Percentiles rank a stretch among this genome's conserved stretches.
phyloP scores from a whole-genome alignment of 2,329 filamentous ascomycete species.

The Cladosporium sp. region DNA sequence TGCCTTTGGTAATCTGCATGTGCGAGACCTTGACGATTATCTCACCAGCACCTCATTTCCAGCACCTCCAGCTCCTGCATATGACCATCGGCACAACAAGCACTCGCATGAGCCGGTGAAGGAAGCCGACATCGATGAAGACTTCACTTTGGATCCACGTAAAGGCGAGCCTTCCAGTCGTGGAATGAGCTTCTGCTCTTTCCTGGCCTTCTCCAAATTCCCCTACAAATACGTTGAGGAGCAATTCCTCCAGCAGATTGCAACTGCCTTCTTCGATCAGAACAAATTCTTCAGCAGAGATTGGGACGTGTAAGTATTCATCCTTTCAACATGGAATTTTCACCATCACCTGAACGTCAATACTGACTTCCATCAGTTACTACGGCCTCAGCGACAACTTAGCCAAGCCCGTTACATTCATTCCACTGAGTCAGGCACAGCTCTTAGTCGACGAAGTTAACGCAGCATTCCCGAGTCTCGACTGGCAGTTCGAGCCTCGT shows the following conservation, averaged over 20 bases:
- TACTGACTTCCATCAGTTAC: conserved; percentile 22
- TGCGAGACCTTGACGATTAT: conserved; percentile 1
- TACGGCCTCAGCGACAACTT: conserved; percentile 22
- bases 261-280: conserved; percentile 52
- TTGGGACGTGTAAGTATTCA: conserved; percentile 70
- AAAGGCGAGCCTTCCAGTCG: conserved; percentile 31
- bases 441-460: conserved; percentile 63
- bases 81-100: background rate
- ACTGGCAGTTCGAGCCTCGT: conserved; percentile 55
- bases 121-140: background rate
- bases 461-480: conserved; percentile 44
- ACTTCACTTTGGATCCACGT: conserved; percentile 19
- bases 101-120: background rate
- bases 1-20: conserved; percentile 9
- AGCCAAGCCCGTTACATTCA: conserved; percentile 58
- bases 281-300: conserved; percentile 54
- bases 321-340: background rate
- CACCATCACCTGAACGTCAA: background rate
- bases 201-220: conserved; percentile 51
- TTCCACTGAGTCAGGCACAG: conserved; percentile 62
- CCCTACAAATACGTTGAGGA: conserved; percentile 56
- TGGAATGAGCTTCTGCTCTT: conserved; percentile 35
- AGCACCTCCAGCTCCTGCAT: background rate
- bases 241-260: conserved; percentile 41
- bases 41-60: background rate